Base-by-base conservation (phyloP, 345 rosid genomes). In the Rhodomyrtus tomentosa region DNA sequence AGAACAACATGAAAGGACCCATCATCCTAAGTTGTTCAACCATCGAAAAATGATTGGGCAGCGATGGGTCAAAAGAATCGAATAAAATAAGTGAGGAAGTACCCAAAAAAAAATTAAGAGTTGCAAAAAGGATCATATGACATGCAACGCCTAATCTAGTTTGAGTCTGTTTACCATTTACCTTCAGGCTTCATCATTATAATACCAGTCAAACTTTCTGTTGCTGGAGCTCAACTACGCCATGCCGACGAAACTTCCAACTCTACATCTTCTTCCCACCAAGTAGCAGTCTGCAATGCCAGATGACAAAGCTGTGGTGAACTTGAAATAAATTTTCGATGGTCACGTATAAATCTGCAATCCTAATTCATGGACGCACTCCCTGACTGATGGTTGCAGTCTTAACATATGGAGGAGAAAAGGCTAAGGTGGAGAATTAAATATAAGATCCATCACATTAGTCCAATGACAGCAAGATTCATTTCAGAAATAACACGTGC, bases 181-280 rank as follows among this genome's bases (percentile, higher is more conserved):
- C 45, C 76, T 68, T 36, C n/a, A n/a, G n/a, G n/a, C n/a, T n/a
- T n/a, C 76, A 68, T 32, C 76, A 36, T 38, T 32, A 8, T 36
- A 32, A 32, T 18, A 32, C 76, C 36, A 68, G 42, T 32, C 76
- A 68, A 68, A 36, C 45, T 36, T 32, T 36, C 76, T 18, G 45
- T 8, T 36, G 25, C 22, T 68, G 76, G 45, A 42, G 24, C 85
- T 92, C 90, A 96, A 88, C 68, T 95, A 81, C 98, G 96, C 99
- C 98, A 96, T 29, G 93, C 97, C 10, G 98, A 90, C 38, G 97
- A 96, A 86, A 62, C 87, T 88, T 96, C 99, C 82, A 92, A 89
- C 32, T 96, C 98, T 53, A 92, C 90, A 79, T 92, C 98, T 89
- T 96, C 99, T 90, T 96, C 99, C 99, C 98, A 94, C 98, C 99